These are phyloP conservation scores for Leptomonas seymouri DNA, from an alignment of 208 protist species.

Conservation along the genomic window DNA sequence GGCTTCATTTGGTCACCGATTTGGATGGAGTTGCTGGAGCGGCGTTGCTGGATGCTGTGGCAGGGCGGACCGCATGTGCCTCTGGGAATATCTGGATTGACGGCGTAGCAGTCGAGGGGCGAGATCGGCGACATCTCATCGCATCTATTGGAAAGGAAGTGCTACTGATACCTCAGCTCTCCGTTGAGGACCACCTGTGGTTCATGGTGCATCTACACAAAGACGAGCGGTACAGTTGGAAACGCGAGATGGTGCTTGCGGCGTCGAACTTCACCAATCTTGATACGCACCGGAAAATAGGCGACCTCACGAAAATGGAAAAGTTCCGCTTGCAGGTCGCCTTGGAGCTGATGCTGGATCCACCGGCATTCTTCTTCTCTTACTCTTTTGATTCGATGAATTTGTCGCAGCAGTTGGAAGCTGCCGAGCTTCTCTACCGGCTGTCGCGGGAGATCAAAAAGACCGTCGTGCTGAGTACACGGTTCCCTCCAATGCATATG, in stretches of 20 bases:
- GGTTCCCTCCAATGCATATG: conserved; percentile 38
- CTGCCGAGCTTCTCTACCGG: conserved; percentile 35
- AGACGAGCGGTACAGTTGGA: conserved; percentile 35
- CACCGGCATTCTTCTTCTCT: conserved; percentile 46
- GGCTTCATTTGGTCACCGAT: conserved; percentile 57
- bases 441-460: conserved; percentile 46
- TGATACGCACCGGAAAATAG: conserved; percentile 30
- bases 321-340: conserved; percentile 56
- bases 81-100: conserved; percentile 43
- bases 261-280: conserved; percentile 44
- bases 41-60: conserved; percentile 42
- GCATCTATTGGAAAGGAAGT: conserved; percentile 22
- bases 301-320: conserved; percentile 38
- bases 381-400: conserved; percentile 47
- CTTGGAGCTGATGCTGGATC: conserved; percentile 65
- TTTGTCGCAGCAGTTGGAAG: conserved; percentile 25
- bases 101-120: neutral
- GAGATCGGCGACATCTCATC: conserved; percentile 16
- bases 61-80: conserved; percentile 25
- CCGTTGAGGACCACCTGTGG: conserved; percentile 55
- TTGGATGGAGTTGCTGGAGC: conserved; percentile 26
- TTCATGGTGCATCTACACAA: conserved; percentile 59
- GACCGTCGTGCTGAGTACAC: conserved; percentile 58
- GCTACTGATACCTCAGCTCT: conserved; percentile 48
- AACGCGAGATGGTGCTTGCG: conserved; percentile 38